Conservation (phyloP, 768 basidiomycete species). For the Tricholoma sp. region DNA sequence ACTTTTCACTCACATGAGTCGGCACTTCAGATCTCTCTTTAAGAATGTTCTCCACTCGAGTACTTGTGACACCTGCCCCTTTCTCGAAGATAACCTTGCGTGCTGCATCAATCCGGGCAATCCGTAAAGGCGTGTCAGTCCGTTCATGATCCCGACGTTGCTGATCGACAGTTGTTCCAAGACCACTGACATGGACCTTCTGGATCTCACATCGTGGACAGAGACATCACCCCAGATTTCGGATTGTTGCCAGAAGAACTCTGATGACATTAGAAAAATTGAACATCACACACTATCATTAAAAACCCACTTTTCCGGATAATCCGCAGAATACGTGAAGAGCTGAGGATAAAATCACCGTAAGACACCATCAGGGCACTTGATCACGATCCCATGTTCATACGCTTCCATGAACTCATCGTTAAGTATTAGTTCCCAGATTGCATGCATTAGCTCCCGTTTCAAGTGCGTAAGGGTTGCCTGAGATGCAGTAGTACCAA, state of each 20-base stretch:
- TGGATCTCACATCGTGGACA: slow-evolving; percentile 15
- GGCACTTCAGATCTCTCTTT: slow-evolving; percentile 24
- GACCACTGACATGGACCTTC: slow-evolving; percentile 2
- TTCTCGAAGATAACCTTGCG: slow-evolving; percentile 22
- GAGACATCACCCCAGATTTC: slow-evolving; percentile 13
- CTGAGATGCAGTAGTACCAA: background rate
- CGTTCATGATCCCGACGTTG: background rate
- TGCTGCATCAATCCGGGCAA: slow-evolving; percentile 10
- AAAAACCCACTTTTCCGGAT: slow-evolving; percentile 24
- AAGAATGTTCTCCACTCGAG: slow-evolving; percentile 20
- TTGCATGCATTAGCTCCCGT: slow-evolving; percentile 22
- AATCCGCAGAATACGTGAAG: slow-evolving; percentile 26
- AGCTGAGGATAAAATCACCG: slow-evolving; percentile 21
- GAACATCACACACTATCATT: background rate
- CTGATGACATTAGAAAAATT: slow-evolving; percentile 4
- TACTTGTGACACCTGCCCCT: slow-evolving; percentile 20
- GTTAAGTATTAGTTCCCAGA: slow-evolving; percentile 20
- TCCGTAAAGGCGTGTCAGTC: slow-evolving; percentile 2
- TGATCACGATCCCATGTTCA: slow-evolving; percentile 18
- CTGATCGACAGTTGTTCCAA: slow-evolving; percentile 9
- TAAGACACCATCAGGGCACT: slow-evolving; percentile 15
- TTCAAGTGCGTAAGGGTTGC: slow-evolving; percentile 17
- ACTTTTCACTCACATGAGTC: slow-evolving; percentile 16
- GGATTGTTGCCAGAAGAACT: slow-evolving; percentile 16
- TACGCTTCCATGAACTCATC: slow-evolving; percentile 20